Percentiles rank a stretch among this genome's conserved stretches.
These are phyloP conservation scores for Theileria luwenshuni DNA, from an alignment of 169 alveolate species.

Conservation along the genomic window DNA sequence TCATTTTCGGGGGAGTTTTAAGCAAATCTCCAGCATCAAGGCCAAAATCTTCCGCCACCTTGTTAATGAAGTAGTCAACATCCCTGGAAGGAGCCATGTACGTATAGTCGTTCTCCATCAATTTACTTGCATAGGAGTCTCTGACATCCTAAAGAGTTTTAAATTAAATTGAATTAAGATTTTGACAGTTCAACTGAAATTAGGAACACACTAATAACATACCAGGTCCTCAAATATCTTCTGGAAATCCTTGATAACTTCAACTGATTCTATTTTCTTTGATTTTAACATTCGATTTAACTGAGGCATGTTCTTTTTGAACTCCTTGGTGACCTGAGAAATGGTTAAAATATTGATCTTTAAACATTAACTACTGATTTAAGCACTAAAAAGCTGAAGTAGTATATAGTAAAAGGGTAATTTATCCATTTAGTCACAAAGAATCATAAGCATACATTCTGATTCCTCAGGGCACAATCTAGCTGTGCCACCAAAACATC, in stretches of 20 bases:
- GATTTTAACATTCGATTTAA: constrained; percentile 10
- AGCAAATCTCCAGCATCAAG: constrained; percentile 42
- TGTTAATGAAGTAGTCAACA: constrained; percentile 46
- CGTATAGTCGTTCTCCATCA: constrained; percentile 14
- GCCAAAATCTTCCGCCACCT: constrained; percentile 66
- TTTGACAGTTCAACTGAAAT: background rate
- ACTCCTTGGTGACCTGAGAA: constrained; percentile 37
- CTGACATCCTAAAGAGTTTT: constrained; percentile 27
- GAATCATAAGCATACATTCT: constrained; percentile 21
- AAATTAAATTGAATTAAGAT: constrained; percentile 18
- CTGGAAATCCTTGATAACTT: constrained; percentile 38
- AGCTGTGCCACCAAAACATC: constrained; percentile 48
- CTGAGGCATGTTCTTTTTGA: constrained; percentile 52
- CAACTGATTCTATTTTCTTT: constrained; percentile 41
- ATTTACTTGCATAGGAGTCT: constrained; percentile 44
- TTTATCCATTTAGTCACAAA: constrained; percentile 21
- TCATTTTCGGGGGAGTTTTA: background rate
- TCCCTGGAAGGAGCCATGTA: constrained; percentile 53
- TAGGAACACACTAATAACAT: constrained; percentile 6
- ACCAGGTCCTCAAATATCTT: constrained; percentile 62
- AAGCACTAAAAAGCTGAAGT: too few species aligned
- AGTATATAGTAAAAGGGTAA: constrained; percentile 3
- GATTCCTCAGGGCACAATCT: constrained; percentile 44
- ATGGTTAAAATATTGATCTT: too few species aligned
- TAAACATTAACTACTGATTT: background rate